Evolutionary conservation across 352 stramenopile species (phyloP).

Genomic region (Phytophthora aleatoria): DNA sequence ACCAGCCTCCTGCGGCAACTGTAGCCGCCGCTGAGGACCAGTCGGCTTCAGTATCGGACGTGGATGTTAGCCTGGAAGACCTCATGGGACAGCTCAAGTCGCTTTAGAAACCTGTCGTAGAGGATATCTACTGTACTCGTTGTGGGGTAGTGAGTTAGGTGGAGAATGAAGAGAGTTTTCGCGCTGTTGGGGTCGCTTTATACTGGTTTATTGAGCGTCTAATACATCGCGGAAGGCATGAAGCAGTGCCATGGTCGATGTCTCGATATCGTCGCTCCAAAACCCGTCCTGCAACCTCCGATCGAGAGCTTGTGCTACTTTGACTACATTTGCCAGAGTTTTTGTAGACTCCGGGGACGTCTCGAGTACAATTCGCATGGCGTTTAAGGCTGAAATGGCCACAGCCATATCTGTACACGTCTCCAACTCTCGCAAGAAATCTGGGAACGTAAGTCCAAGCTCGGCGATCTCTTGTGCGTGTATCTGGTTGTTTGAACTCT

Average conservation of each 20-base stretch:
- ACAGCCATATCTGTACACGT: conserved; percentile 36
- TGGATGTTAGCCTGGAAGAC: conserved; percentile 71
- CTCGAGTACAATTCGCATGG: conserved; percentile 41
- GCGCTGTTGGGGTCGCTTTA: conserved; percentile 6
- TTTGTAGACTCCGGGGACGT: conserved; percentile 27
- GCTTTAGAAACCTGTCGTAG: conserved; percentile 36
- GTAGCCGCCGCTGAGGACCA: conserved; percentile 22
- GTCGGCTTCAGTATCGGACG: conserved; percentile 29
- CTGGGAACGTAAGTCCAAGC: conserved; percentile 42
- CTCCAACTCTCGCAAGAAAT: conserved; percentile 54
- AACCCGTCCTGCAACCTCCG: conserved; percentile 46
- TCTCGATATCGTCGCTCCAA: conserved; percentile 43
- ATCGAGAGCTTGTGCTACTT: conserved; percentile 44
- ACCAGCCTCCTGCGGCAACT: conserved; percentile 30
- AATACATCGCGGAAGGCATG: conserved; percentile 47
- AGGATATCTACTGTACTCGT: background rate
- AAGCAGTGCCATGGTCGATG: conserved; percentile 44
- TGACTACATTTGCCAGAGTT: conserved; percentile 43
- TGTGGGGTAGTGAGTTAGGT: conserved; percentile 20
- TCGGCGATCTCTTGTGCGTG: conserved; percentile 30
- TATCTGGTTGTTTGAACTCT: conserved; percentile 12
- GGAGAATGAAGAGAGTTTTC: conserved; percentile 18
- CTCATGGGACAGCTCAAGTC: conserved; percentile 84
- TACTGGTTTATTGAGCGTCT: conserved; percentile 25
- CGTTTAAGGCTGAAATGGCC: conserved; percentile 41